Evolutionary conservation across 2,329 filamentous ascomycete genomes (phyloP).

Genomic region (Didymella pinodella): DNA sequence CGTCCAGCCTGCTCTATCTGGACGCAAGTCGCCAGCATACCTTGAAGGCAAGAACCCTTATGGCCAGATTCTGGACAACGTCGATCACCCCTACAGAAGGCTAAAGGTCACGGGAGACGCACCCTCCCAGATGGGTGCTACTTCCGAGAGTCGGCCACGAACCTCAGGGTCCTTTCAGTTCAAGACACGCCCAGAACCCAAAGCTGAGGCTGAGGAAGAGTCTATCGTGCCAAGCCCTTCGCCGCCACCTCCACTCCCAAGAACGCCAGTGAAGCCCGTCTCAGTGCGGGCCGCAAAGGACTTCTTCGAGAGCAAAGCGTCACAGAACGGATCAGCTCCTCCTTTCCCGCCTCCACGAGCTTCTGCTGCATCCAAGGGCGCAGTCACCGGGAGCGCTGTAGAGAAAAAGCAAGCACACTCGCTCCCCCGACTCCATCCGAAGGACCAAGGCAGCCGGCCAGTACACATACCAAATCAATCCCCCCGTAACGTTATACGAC

Average conservation of each 20-base stretch:
- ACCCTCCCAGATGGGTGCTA: constrained; percentile 35
- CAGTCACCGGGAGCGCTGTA: constrained; percentile 4
- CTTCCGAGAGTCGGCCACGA: constrained; percentile 29
- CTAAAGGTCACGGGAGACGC: constrained; percentile 14
- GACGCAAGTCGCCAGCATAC: constrained; percentile 38
- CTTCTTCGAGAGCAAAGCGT: constrained; percentile 42
- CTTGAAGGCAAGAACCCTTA: constrained; percentile 46
- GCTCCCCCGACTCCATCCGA: neutral
- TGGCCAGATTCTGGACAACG: constrained; percentile 38
- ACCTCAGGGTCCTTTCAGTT: constrained; percentile 29
- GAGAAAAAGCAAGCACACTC: constrained; percentile 7
- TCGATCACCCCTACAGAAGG: constrained; percentile 34
- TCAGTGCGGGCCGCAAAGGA: constrained; percentile 40
- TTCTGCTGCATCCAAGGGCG: constrained; percentile 14
- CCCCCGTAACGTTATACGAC: neutral
- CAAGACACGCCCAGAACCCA: constrained; percentile 28
- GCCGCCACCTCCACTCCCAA: constrained; percentile 11
- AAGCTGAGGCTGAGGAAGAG: constrained; percentile 22
- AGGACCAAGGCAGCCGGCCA: constrained; percentile 8
- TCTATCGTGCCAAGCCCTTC: constrained; percentile 12
- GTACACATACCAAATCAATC: constrained; percentile 9
- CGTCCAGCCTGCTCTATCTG: constrained; percentile 12
- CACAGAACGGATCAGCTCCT: constrained; percentile 22
- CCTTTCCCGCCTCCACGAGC: constrained; percentile 23
- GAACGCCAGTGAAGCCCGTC: constrained; percentile 24